phyloP scores from a whole-genome alignment of 345 rosid species.

The Salix brachista region DNA sequence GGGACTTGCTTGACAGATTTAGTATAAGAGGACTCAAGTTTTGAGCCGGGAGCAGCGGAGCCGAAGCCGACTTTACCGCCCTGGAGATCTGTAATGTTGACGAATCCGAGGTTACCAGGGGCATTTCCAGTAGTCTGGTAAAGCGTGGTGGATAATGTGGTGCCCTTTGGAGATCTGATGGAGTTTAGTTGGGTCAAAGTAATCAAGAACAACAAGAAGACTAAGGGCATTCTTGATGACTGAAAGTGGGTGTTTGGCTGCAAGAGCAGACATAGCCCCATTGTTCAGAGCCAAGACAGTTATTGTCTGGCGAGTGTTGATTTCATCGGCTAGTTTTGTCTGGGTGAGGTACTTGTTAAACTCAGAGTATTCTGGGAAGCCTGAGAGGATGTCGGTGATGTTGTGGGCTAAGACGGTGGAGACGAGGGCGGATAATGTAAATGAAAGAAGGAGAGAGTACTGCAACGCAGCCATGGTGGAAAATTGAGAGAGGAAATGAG shows the following conservation, averaged over 20 bases:
- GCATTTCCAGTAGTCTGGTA: slow-evolving; percentile 94
- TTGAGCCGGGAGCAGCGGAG: slow-evolving; percentile 72
- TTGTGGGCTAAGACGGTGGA: slow-evolving; percentile 49
- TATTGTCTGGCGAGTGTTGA: slow-evolving; percentile 78
- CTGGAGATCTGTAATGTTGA: slow-evolving; percentile 76
- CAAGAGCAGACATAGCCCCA: slow-evolving; percentile 67
- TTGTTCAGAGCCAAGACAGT: slow-evolving; percentile 76
- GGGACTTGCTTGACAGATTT: slow-evolving; percentile 76
- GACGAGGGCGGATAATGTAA: slow-evolving; percentile 28
- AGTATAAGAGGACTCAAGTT: slow-evolving; percentile 68
- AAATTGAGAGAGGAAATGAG: background rate
- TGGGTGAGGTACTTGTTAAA: slow-evolving; percentile 67
- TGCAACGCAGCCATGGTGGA: slow-evolving; percentile 32
- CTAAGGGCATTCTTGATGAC: slow-evolving; percentile 66
- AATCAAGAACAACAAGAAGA: slow-evolving; percentile 77
- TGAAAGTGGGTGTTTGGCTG: slow-evolving; percentile 62
- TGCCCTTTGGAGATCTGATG: slow-evolving; percentile 72
- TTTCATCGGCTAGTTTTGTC: slow-evolving; percentile 81
- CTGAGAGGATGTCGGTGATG: slow-evolving; percentile 70
- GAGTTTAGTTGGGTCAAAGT: slow-evolving; percentile 74
- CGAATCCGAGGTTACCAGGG: slow-evolving; percentile 74
- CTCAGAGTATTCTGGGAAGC: slow-evolving; percentile 58
- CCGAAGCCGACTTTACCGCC: slow-evolving; percentile 90
- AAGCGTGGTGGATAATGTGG: slow-evolving; percentile 73
- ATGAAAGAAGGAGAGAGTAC: slow-evolving; percentile 14